Evolutionary conservation across 306 rosid genomes (phyloP).

Genomic region (Senna tora): DNA sequence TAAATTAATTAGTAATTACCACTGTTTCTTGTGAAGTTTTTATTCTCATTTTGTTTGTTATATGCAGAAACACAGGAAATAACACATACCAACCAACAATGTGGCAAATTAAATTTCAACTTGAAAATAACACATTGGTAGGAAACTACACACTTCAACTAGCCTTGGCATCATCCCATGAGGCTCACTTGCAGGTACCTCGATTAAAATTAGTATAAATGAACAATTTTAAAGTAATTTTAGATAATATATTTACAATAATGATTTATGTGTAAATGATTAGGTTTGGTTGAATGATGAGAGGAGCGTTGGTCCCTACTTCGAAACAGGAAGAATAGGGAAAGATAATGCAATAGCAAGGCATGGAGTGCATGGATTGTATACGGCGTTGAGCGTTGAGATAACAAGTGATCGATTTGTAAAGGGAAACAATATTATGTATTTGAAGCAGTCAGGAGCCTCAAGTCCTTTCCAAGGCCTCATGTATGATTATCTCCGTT

Average conservation of each 20-base stretch:
- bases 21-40: background rate
- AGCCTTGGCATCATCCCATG: constrained; percentile 65
- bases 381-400: constrained; percentile 46
- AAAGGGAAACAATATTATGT: constrained; percentile 59
- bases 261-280: background rate
- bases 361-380: constrained; percentile 81
- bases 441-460: constrained; percentile 57
- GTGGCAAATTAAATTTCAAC: constrained; percentile 65
- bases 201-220: too few species aligned
- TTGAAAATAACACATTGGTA: background rate
- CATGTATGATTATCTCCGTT: constrained; percentile 84
- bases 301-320: background rate
- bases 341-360: constrained; percentile 77
- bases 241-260: too few species aligned
- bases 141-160: constrained; percentile 73
- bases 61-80: constrained; percentile 43
- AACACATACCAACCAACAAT: constrained; percentile 52
- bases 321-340: constrained; percentile 54
- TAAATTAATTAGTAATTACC: too few species aligned
- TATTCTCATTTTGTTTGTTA: background rate
- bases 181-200: constrained; percentile 57
- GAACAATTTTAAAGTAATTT: too few species aligned
- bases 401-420: constrained; percentile 40
- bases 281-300: constrained; percentile 66
- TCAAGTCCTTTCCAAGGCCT: constrained; percentile 47